Evolutionary conservation across 1,139 yeast genomes (phyloP).

Genomic region (Nakaseomyces sp.): DNA sequence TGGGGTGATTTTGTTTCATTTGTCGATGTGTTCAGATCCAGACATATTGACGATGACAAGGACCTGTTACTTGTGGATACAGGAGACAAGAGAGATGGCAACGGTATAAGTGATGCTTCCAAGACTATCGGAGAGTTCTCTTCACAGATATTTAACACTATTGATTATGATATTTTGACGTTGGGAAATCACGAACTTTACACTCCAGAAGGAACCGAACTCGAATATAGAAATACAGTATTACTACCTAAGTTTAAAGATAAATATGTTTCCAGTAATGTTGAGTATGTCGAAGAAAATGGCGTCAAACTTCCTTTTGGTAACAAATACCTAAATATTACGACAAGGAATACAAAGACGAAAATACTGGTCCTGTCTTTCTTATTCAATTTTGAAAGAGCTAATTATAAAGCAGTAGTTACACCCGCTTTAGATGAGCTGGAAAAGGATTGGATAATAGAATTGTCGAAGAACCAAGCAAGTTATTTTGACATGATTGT

Average conservation of each 20-base stretch:
- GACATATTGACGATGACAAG: conserved; percentile 37
- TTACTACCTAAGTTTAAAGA: conserved; percentile 45
- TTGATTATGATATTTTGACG: conserved; percentile 71
- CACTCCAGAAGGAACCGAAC: conserved; percentile 52
- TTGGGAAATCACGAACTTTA: conserved; percentile 92
- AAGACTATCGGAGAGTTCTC: conserved; percentile 59
- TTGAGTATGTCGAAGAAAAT: conserved; percentile 48
- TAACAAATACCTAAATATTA: conserved; percentile 51
- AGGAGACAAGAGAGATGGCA: conserved; percentile 94
- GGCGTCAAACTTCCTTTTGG: conserved; percentile 62
- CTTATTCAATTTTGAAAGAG: conserved; percentile 63
- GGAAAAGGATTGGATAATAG: conserved; percentile 54
- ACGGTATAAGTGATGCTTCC: conserved; percentile 75
- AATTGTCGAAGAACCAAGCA: too few species aligned
- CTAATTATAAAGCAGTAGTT: conserved; percentile 54
- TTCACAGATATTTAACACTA: conserved; percentile 52
- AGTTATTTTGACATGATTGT: conserved; percentile 55
- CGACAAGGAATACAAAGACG: conserved; percentile 45
- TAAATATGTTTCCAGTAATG: conserved; percentile 71
- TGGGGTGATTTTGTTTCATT: conserved; percentile 92
- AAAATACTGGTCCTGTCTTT: conserved; percentile 69
- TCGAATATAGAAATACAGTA: conserved; percentile 56
- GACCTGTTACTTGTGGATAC: conserved; percentile 76
- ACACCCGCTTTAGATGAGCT: conserved; percentile 47
- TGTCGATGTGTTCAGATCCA: conserved; percentile 37